Conservation (phyloP, 208 protist genomes). For the Leishmania aethiopica region DNA sequence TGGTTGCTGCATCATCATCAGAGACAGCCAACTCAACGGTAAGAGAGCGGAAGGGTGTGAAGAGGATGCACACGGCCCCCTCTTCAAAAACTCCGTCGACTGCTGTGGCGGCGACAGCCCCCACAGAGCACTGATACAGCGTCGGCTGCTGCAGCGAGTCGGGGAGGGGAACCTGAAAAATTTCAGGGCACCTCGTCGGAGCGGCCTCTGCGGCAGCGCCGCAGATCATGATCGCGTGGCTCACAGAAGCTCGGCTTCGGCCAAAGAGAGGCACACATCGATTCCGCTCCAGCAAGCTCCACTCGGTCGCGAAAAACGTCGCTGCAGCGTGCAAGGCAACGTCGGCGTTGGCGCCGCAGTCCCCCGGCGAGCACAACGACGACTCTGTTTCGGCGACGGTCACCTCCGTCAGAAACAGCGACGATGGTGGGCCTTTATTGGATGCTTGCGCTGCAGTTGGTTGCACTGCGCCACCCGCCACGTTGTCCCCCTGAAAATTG, state of each 20-base stretch:
- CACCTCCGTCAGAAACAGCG: conserved; percentile 27
- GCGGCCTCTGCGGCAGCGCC: conserved; percentile 12
- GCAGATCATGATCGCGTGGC: conserved; percentile 13
- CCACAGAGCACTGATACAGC: conserved; percentile 27
- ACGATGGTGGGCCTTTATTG: background rate
- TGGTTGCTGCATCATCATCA: background rate
- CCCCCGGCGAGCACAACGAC: background rate
- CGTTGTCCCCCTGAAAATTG: conserved; percentile 4
- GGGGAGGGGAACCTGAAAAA: conserved; percentile 12
- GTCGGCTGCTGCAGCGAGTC: conserved; percentile 7
- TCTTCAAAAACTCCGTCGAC: background rate
- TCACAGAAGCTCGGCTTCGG: background rate
- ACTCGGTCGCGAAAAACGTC: conserved; percentile 20
- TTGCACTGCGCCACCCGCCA: background rate
- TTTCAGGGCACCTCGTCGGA: conserved; percentile 13
- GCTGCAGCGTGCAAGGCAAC: conserved; percentile 16
- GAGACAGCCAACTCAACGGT: conserved; percentile 21
- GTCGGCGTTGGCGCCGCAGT: background rate
- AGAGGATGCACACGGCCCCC: conserved; percentile 8
- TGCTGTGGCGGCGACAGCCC: background rate
- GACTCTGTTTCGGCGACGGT: background rate
- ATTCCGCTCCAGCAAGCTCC: conserved; percentile 33
- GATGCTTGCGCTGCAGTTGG: background rate
- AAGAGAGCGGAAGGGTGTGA: conserved; percentile 29
- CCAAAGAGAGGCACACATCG: conserved; percentile 26